Conservation (phyloP, 2,329 filamentous ascomycete genomes). For the Fusarium chuoi region DNA sequence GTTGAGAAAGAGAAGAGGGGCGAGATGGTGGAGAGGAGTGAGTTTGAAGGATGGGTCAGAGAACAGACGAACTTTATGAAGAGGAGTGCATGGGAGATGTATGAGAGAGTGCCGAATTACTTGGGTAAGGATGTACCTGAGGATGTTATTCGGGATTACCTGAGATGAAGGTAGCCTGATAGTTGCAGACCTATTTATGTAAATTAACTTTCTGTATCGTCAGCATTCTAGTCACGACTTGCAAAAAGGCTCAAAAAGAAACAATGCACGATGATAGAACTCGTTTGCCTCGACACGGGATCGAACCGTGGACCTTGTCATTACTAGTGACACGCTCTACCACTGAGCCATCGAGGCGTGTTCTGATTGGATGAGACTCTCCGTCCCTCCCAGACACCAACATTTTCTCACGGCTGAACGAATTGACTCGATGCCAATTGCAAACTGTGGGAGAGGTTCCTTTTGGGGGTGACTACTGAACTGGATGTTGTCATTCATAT, state of each 20-base stretch:
- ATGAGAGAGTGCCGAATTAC: neutral
- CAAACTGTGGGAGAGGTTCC: fast-evolving
- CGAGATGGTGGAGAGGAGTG: neutral
- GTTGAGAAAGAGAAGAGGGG: neutral
- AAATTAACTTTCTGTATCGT: fast-evolving
- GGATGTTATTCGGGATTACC: neutral
- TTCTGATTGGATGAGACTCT: neutral
- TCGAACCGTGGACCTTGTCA: conserved; percentile 4
- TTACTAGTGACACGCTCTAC: conserved; percentile 6
- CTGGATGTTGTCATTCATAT: no score
- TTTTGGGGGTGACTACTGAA: no score
- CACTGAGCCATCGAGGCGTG: neutral
- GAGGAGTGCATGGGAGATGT: neutral
- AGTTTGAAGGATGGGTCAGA: neutral
- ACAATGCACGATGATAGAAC: fast-evolving
- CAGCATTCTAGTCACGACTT: fast-evolving
- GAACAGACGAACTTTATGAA: neutral
- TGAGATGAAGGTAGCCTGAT: neutral
- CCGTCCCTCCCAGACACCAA: fast-evolving
- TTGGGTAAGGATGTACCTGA: neutral
- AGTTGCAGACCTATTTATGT: fast-evolving
- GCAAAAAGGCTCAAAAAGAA: neutral
- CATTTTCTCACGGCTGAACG: fast-evolving
- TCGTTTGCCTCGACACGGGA: neutral
- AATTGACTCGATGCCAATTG: fast-evolving